These are phyloP conservation scores for Solanum hybrid DNA, from an alignment of 305 asterid species.

Conservation along the genomic window DNA sequence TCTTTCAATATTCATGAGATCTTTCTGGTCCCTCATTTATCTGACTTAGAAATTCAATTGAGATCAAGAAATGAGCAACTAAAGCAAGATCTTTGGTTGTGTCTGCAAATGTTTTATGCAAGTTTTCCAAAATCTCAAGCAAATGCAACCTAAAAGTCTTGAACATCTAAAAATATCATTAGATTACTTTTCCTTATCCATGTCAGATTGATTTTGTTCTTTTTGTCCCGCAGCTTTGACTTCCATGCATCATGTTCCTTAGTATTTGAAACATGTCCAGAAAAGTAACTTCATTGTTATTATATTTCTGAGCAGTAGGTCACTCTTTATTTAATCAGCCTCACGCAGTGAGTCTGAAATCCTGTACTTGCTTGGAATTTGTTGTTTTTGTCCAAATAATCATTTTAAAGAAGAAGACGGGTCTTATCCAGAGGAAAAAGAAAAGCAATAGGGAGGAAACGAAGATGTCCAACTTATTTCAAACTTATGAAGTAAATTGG, in stretches of 20 bases:
- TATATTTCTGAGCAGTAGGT: not conserved
- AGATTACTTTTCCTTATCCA: not conserved
- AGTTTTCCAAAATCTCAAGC: not conserved
- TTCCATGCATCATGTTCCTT: not conserved
- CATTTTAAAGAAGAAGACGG: not conserved
- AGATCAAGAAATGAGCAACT: not conserved
- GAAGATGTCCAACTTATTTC: not conserved
- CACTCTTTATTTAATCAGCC: not conserved
- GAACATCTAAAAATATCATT: not conserved
- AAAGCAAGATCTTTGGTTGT: not conserved
- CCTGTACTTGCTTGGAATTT: not conserved
- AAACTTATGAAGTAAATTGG: not conserved
- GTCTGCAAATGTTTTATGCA: not conserved
- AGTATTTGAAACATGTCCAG: not conserved
- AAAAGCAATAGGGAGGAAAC: not conserved
- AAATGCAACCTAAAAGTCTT: not conserved
- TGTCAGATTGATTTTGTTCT: not conserved
- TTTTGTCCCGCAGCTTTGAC: not conserved
- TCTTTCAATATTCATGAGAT: not conserved
- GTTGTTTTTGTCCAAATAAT: not conserved
- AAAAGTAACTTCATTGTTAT: not conserved
- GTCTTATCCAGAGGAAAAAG: not conserved
- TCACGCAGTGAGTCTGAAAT: not conserved
- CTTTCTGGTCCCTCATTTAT: not conserved
- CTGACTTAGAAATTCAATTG: not conserved